These are phyloP conservation scores for Scheffersomyces quercinus DNA, from an alignment of 1,139 yeast genomes.

Conservation along the genomic window DNA sequence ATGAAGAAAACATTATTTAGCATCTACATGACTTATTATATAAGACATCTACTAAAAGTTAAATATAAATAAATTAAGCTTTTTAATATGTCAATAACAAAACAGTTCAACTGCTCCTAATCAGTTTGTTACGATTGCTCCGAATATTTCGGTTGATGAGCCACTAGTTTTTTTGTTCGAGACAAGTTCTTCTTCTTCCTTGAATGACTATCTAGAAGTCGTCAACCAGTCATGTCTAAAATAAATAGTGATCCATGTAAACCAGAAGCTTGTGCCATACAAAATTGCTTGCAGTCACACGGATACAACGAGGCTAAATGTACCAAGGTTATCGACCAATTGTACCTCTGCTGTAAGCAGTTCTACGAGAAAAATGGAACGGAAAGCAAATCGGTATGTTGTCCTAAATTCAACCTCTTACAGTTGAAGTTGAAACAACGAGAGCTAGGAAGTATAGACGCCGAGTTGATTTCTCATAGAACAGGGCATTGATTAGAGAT, in stretches of 20 bases:
- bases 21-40: too few species aligned
- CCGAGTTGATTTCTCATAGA: conserved; percentile 36
- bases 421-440: conserved; percentile 61
- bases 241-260: conserved; percentile 45
- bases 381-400: conserved; percentile 60
- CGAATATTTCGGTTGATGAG: too few species aligned
- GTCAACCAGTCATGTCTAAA: background rate
- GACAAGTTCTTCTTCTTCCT: too few species aligned
- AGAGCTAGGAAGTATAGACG: conserved; percentile 52
- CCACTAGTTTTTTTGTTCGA: too few species aligned
- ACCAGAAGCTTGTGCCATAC: conserved; percentile 69
- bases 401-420: conserved; percentile 60
- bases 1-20: too few species aligned
- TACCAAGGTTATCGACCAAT: conserved; percentile 54
- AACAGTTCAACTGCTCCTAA: too few species aligned
- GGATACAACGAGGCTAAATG: conserved; percentile 66
- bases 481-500: conserved; percentile 1
- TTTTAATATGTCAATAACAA: too few species aligned
- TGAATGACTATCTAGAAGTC: too few species aligned
- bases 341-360: conserved; percentile 60
- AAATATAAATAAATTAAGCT: too few species aligned
- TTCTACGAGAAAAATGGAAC: conserved; percentile 55
- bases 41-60: too few species aligned
- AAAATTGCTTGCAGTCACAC: conserved; percentile 56
- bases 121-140: too few species aligned